Evolutionary conservation across 768 basidiomycete genomes (phyloP), one percentile per base, ranked within the genome.

Genomic region (Auricularia auricula-judae): DNA sequence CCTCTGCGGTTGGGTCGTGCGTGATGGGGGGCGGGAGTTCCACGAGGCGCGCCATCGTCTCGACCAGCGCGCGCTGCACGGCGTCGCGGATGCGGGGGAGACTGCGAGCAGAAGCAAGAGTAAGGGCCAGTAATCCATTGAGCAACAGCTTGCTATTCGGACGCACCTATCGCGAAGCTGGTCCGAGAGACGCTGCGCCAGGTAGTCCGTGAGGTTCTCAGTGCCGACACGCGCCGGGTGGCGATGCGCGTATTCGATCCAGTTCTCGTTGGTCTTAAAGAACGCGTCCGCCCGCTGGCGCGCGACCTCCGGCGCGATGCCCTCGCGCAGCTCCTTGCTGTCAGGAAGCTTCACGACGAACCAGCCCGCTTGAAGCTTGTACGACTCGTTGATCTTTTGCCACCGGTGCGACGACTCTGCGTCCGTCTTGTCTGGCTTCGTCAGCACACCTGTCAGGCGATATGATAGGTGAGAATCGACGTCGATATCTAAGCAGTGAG

Each of bases 121-220:
- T 16, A 4, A 18, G 18, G 47, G 5, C 18, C 18, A 51, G 56
- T 33, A 59, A 29, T 29, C 29, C 29, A 29, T 29, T 5, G 56
- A 59, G 21, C 11, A 59, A 12, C 0, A 21, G 10, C 12, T 21
- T 10, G 0, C 14, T 0, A 36, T 33, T 4, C 3, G 56, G 11
- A 35, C 56, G 2, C 63, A 88, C 89, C 85, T 75, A 66, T 83
- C 84, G 0, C 80, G 73, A 43, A 90, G 87, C 2, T 87, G 72
- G 35, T 85, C 82, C 0, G 86, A 86, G 0, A 92, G 71, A 5
- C 88, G 80, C 0, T 72, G 66, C 64, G 88, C 87, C 43, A 91
- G 72, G 3, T 81, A 75, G 33, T 81, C 80, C 0, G 84, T 82
- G 0, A 90, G 75, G 62, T 81, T 83, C 33, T 65, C 66, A 0